These are phyloP conservation scores for Sequoiadendron giganteum DNA, from an alignment of 75 land plant genomes.

Conservation along the genomic window DNA sequence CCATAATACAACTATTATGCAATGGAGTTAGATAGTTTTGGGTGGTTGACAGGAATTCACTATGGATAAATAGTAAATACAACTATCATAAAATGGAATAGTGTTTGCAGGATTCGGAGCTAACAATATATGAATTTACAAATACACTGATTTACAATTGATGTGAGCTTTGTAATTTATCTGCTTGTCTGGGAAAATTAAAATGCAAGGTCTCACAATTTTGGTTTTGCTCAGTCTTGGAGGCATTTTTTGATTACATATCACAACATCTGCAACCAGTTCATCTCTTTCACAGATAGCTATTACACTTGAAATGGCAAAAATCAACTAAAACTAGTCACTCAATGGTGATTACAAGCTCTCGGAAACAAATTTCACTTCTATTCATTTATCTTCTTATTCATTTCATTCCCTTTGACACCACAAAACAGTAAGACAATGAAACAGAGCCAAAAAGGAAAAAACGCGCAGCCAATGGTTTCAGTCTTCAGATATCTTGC, in stretches of 20 bases:
- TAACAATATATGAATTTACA: background rate
- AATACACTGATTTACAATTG: background rate
- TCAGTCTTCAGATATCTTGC: background rate
- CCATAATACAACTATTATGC: too few relatives aligned
- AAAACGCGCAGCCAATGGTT: background rate
- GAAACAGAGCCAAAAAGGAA: background rate
- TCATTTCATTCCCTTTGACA: background rate
- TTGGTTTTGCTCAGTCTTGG: background rate
- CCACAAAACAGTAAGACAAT: background rate
- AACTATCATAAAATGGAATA: too few relatives aligned
- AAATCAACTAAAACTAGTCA: too few relatives aligned
- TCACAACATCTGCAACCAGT: background rate
- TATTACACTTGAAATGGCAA: background rate
- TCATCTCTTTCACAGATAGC: background rate
- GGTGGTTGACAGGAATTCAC: too few relatives aligned
- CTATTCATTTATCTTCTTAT: background rate
- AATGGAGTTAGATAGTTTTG: too few relatives aligned
- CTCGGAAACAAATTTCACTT: background rate
- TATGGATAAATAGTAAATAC: too few relatives aligned
- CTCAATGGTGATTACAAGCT: background rate
- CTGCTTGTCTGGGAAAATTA: background rate
- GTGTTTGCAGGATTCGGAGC: background rate
- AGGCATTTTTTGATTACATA: background rate
- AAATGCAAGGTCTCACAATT: background rate
- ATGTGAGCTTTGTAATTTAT: background rate